These are phyloP conservation scores for Babesia divergens DNA, from an alignment of 169 alveolate species.

Conservation along the genomic window DNA sequence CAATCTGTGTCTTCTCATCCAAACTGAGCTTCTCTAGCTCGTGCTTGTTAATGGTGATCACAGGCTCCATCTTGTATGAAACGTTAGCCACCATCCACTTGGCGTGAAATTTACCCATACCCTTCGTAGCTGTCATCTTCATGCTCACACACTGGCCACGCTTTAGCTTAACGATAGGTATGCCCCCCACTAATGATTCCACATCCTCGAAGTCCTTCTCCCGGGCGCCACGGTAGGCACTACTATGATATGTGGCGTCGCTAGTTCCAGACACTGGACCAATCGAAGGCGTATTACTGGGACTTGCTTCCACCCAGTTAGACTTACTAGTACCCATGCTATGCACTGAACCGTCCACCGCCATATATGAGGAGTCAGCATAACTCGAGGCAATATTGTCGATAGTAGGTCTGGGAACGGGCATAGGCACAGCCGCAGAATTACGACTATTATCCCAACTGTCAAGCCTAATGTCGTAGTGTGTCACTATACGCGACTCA, in stretches of 20 bases:
- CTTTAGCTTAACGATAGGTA: constrained; percentile 89
- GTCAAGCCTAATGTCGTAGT: constrained; percentile 75
- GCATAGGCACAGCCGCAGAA: constrained; percentile 60
- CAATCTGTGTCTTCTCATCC: constrained; percentile 67
- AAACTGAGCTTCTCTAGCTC: constrained; percentile 70
- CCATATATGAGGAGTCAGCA: neutral
- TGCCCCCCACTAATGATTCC: constrained; percentile 76
- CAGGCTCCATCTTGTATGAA: constrained; percentile 79
- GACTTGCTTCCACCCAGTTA: neutral
- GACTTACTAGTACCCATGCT: neutral
- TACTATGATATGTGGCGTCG: constrained; percentile 45
- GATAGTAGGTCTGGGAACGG: constrained; percentile 51
- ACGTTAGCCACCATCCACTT: constrained; percentile 96
- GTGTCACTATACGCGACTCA: constrained; percentile 85
- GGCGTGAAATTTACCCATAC: constrained; percentile 95
- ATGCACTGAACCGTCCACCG: neutral
- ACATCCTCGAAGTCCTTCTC: constrained; percentile 53
- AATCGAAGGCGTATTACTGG: neutral
- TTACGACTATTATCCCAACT: constrained; percentile 59
- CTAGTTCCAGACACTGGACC: constrained; percentile 9
- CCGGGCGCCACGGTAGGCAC: neutral
- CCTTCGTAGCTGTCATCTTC: constrained; percentile 92
- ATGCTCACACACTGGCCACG: constrained; percentile 89
- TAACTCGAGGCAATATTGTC: neutral
- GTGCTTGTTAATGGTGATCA: constrained; percentile 65